Base-by-base conservation (phyloP, 2,329 filamentous ascomycete genomes). In the Nemania sp. region DNA sequence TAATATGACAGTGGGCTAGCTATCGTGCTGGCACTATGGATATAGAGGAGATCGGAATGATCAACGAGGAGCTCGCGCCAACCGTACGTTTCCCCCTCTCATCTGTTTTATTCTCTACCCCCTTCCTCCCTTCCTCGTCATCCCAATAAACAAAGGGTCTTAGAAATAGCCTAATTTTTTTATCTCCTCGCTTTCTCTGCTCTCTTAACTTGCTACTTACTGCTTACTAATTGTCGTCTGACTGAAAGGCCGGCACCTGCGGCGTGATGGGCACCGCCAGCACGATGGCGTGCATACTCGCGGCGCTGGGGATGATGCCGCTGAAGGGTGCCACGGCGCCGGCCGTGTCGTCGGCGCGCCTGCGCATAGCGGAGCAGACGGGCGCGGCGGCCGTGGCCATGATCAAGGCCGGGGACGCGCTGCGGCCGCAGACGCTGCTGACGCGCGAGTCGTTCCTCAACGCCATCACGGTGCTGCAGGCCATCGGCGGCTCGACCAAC, bases 191-290 rank as follows among this genome's bases (percentile, higher is more conserved):
- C 2, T 13, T 5, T 12, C 20, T n/a, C 12, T 46, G n/a, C 29
- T 50, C 21, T 43, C 18, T 40, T 13, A 17, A 21, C 13, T n/a
- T 12, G 52, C 11, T 58, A 54, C 60, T 63, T 12, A 59, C 13
- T 51, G 15, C 49, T 42, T 1, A 15, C 3, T 43, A 29, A 3
- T 7, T 7, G 25, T 4, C 25, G 25, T 29, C 25, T 29, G 25
- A 4, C 25, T 47, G n/a, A n/a, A 52, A 81, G 79, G 85, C 87
- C 1, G 92, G 92, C 32, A 92, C 91, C 1, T 96, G 92, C 65
- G 91, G 91, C 48, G 92, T 93, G 17, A 96, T 96, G 92, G 95
- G 91, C 65, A 96, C 92, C 0, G 92, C 92, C 6, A 94, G 92
- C 71, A 96, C 91, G 1, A 94, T 96, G 90, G 90, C 91, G 1